Percentiles rank a stretch among this genome's conserved stretches.
phyloP scores from a whole-genome alignment of 441 rosid genomes.

The Erodium texanum region DNA sequence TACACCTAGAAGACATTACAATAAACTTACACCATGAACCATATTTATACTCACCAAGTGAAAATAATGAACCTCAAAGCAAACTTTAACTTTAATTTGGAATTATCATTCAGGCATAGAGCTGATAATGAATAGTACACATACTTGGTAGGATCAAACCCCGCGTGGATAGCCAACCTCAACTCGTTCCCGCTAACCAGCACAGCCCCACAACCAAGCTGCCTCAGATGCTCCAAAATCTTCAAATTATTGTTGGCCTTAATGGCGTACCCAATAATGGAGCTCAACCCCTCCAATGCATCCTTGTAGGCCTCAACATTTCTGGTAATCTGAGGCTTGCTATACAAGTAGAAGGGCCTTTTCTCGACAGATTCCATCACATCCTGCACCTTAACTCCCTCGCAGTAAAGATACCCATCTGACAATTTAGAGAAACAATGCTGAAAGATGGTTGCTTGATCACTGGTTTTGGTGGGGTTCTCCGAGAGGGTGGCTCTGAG shows the following conservation, averaged over 20 bases:
- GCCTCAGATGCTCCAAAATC: constrained; percentile 88
- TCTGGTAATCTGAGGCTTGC: constrained; percentile 80
- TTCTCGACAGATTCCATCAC: constrained; percentile 70
- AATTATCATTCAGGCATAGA: neutral
- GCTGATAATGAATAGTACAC: neutral
- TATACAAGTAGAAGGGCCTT: constrained; percentile 82
- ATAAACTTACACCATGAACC: constrained; percentile 4
- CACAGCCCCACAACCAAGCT: constrained; percentile 89
- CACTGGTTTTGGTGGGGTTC: constrained; percentile 28
- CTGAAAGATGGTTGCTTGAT: constrained; percentile 22
- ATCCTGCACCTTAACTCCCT: constrained; percentile 67
- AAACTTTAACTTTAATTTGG: too few species aligned
- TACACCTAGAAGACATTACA: constrained; percentile 40
- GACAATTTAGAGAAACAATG: constrained; percentile 77
- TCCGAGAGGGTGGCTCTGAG: constrained; percentile 52
- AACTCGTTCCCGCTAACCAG: constrained; percentile 95
- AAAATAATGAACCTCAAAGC: too few species aligned
- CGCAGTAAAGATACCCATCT: constrained; percentile 86
- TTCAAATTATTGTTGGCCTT: constrained; percentile 88
- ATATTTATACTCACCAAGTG: neutral
- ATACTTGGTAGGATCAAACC: constrained; percentile 87
- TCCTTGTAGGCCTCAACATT: constrained; percentile 72
- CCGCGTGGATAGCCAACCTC: constrained; percentile 75
- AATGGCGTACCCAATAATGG: constrained; percentile 84
- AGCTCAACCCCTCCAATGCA: constrained; percentile 57